Evolutionary conservation across 805 yeast species (phyloP).

Genomic region (Yarrowia sp.): DNA sequence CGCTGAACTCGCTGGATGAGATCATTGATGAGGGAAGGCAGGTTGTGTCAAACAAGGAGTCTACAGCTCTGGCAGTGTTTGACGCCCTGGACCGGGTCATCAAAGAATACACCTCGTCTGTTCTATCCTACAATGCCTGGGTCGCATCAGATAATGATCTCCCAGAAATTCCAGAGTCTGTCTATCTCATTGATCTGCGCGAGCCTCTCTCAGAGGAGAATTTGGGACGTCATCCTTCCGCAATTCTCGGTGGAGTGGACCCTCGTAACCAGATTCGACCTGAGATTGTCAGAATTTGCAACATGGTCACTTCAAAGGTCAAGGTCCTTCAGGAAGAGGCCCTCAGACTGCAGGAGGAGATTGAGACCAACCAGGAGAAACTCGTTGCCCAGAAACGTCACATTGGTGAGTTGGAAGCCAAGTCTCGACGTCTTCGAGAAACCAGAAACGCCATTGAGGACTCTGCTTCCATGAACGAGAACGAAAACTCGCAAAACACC

Average conservation of each 20-base stretch:
- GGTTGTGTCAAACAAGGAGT: slow-evolving; percentile 49
- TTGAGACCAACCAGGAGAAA: slow-evolving; percentile 43
- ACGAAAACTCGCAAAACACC: slow-evolving; percentile 14
- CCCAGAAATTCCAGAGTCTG: slow-evolving; percentile 18
- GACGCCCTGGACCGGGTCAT: slow-evolving; percentile 52
- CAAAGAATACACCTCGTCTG: slow-evolving; percentile 53
- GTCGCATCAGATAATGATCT: slow-evolving; percentile 10
- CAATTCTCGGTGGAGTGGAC: slow-evolving; percentile 41
- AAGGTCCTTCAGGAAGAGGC: slow-evolving; percentile 56
- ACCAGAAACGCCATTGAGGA: slow-evolving; percentile 14
- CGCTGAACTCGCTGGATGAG: slow-evolving; percentile 47
- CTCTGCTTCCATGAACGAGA: slow-evolving; percentile 10
- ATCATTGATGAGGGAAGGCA: slow-evolving; percentile 48
- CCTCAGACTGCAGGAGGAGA: slow-evolving; percentile 54
- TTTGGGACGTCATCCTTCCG: slow-evolving; percentile 47
- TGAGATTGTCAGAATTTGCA: slow-evolving; percentile 46
- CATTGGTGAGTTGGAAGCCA: slow-evolving; percentile 11
- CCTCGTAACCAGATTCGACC: slow-evolving; percentile 40
- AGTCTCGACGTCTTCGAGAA: slow-evolving; percentile 11
- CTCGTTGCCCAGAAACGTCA: slow-evolving; percentile 15
- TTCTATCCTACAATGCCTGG: slow-evolving; percentile 12
- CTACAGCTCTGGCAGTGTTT: slow-evolving; percentile 48
- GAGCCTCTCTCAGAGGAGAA: slow-evolving; percentile 43
- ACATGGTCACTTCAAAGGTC: slow-evolving; percentile 44
- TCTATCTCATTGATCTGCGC: slow-evolving; percentile 44